phyloP scores from a whole-genome alignment of 441 rosid species.

The Syzygium syzygioides region DNA sequence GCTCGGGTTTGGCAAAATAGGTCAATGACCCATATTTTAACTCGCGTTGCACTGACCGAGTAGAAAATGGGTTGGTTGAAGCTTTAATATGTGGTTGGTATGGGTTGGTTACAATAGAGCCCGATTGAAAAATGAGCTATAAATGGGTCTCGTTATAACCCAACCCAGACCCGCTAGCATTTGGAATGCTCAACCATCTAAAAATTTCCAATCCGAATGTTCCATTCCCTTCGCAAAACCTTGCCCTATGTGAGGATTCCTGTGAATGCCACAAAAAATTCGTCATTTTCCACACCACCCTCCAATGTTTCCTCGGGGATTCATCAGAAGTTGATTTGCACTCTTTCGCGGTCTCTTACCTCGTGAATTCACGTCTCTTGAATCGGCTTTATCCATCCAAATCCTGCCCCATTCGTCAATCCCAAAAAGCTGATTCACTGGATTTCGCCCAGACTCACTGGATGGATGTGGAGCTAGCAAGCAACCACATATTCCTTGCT shows the following conservation, averaged over 20 bases:
- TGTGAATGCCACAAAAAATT: background rate
- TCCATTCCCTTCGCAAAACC: background rate
- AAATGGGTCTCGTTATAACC: too few relatives aligned
- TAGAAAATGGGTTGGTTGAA: too few relatives aligned
- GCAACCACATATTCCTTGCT: background rate
- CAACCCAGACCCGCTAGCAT: too few relatives aligned
- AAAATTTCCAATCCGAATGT: background rate
- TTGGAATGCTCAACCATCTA: background rate
- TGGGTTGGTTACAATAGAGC: too few relatives aligned
- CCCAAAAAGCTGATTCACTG: accelerated
- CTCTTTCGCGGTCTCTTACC: too few relatives aligned
- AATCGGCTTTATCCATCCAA: background rate
- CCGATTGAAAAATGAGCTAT: too few relatives aligned
- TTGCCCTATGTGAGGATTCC: background rate
- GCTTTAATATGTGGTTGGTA: too few relatives aligned
- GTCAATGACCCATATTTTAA: too few relatives aligned
- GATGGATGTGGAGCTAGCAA: background rate
- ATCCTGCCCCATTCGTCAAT: accelerated
- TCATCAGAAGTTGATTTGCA: background rate
- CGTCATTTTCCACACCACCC: background rate
- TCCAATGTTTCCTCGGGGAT: background rate
- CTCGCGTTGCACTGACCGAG: too few relatives aligned
- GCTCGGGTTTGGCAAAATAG: background rate
- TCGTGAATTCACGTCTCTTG: background rate
- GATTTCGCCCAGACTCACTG: accelerated